These are phyloP conservation scores for Metschnikowia vanudenii DNA, from an alignment of 805 yeast species.

Conservation along the genomic window DNA sequence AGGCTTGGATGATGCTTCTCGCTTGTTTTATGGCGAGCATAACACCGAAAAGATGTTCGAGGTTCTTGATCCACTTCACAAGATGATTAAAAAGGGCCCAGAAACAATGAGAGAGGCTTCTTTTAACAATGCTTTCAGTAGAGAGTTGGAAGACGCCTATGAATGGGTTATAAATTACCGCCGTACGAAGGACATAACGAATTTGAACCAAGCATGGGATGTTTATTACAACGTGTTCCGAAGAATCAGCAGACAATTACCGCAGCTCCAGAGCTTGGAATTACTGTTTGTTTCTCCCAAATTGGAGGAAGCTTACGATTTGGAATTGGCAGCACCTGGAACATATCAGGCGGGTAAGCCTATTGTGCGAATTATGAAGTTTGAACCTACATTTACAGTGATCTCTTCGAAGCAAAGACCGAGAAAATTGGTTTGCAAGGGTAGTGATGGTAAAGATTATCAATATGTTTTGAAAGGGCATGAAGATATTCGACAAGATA, in stretches of 20 bases:
- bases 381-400: conserved; percentile 82
- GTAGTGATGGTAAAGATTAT: conserved; percentile 91
- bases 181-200: conserved; percentile 80
- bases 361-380: conserved; percentile 64
- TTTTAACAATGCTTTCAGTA: conserved; percentile 88
- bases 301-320: conserved; percentile 68
- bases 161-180: conserved; percentile 90
- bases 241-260: conserved; percentile 83
- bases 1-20: conserved; percentile 94
- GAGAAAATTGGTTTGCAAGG: conserved; percentile 72
- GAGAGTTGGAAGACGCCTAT: conserved; percentile 87
- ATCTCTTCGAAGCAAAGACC: conserved; percentile 97
- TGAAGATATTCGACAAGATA: conserved; percentile 97
- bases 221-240: conserved; percentile 91
- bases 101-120: conserved; percentile 91
- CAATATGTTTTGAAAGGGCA: conserved; percentile 87
- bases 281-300: conserved; percentile 93
- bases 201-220: conserved; percentile 97
- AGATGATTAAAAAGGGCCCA: conserved; percentile 80
- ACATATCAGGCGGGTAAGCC: conserved; percentile 85
- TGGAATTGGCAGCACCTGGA: conserved; percentile 92
- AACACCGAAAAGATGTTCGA: conserved; percentile 93
- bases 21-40: conserved; percentile 90
- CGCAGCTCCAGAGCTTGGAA: conserved; percentile 82
- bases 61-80: conserved; percentile 85